Evolutionary conservation across 352 stramenopile genomes (phyloP).

Genomic region (Globisporangium cylindrosporum): DNA sequence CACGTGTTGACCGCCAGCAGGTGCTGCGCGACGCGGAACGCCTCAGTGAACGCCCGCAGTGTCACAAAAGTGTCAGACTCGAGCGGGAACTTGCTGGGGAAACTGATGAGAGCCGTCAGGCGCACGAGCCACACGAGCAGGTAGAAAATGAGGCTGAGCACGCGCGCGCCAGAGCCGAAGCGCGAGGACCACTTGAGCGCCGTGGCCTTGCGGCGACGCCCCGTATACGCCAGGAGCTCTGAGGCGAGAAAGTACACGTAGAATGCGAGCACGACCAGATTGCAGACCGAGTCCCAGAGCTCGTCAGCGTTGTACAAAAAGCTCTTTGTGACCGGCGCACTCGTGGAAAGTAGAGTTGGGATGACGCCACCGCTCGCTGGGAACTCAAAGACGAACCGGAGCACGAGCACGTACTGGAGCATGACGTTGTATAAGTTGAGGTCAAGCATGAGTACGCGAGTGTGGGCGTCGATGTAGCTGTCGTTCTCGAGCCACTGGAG

Average conservation of each 20-base stretch:
- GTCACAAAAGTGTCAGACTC: constrained; percentile 28
- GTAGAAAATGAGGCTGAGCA: constrained; percentile 37
- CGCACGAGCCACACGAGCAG: constrained; percentile 42
- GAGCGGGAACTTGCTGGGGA: constrained; percentile 33
- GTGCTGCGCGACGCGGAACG: constrained; percentile 34
- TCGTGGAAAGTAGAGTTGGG: constrained; percentile 20
- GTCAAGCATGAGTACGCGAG: constrained; percentile 42
- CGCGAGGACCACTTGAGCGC: constrained; percentile 24
- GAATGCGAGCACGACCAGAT: constrained; percentile 33
- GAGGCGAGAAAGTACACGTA: constrained; percentile 46
- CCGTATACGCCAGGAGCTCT: constrained; percentile 33
- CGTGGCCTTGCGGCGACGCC: constrained; percentile 20
- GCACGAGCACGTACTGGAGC: constrained; percentile 31
- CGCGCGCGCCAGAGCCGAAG: constrained; percentile 26
- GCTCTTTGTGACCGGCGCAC: constrained; percentile 37
- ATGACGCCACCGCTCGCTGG: constrained; percentile 37
- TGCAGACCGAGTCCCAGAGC: constrained; percentile 25
- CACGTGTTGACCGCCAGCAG: constrained; percentile 36
- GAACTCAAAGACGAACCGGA: constrained; percentile 52
- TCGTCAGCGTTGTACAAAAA: constrained; percentile 36
- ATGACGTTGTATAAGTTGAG: constrained; percentile 51
- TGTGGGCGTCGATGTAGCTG: constrained; percentile 38
- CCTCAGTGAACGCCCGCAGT: constrained; percentile 36
- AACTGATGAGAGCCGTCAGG: constrained; percentile 32
- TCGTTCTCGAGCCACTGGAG: constrained; percentile 27